Evolutionary conservation across 2,329 filamentous ascomycete genomes (phyloP), one percentile per base, ranked within the genome.

Genomic region (Septoria petroselini): DNA sequence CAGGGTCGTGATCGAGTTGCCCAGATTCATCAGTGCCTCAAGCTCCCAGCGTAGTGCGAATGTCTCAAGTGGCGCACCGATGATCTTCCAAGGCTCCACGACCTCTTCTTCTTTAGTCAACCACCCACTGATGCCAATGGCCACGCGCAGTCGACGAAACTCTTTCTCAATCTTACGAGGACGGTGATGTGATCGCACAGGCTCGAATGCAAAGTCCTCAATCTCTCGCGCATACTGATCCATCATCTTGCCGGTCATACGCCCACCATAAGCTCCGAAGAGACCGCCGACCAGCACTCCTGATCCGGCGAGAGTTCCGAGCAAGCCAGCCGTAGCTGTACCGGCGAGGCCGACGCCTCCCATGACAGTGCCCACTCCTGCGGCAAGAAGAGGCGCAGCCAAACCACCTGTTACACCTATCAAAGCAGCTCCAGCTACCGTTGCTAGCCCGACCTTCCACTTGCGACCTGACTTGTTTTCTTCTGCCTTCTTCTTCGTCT

Each of bases 231-330:
- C 80, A 66, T 94, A 95, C n/a, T 84, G 77, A 57, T 95, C 88
- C 77, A 96, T 86, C 76, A 91, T 88, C 66, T 90, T 85, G 44
- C 84, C 82, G 0, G 86, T 87, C 77, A 95, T 91, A 29, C 84
- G 81, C 1, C 85, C 83, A 35, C 87, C 87, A 65, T 94, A 95
- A n/a, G 93, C 88, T 7, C 93, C 93, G 63, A 97, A 96, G 31
- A 97, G 73, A 30, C 86, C 82, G 12, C 91, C 91, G 23, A 95
- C 85, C 34, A 90, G 75, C 12, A 93, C 79, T 4, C 84, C 81
- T 54, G 86, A 93, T 30, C 91, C 84, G 2, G 89, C 86, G 63
- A 96, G 76, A 14, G 83, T 79, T 8, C 91, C 91, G 0, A 97
- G 73, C 45, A 95, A 82, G 1, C 83, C 83, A 15, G 90, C 88